These are phyloP conservation scores for Neurospora africana DNA, from an alignment of 495 filamentous ascomycete genomes.

Conservation along the genomic window DNA sequence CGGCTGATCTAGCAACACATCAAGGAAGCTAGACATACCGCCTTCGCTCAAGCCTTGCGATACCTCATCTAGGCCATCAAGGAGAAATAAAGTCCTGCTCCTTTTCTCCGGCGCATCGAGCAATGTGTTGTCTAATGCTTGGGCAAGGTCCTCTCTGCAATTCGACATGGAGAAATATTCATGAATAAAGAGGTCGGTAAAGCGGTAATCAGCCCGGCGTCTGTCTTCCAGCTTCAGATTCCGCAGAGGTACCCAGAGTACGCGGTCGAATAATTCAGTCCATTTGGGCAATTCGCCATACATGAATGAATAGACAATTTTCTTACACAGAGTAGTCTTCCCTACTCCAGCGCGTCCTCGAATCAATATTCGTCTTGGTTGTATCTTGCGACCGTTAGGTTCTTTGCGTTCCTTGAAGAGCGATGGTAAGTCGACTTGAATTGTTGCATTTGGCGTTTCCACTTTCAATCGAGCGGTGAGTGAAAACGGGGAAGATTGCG, in stretches of 20 bases:
- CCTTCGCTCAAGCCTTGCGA: slow-evolving; percentile 14
- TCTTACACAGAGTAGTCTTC: neutral
- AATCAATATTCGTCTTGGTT: slow-evolving; percentile 13
- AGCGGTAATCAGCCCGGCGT: slow-evolving; percentile 5
- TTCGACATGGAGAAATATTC: slow-evolving; percentile 15
- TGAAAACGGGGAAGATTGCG: slow-evolving; percentile 18
- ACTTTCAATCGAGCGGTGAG: slow-evolving; percentile 18
- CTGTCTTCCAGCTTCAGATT: slow-evolving; percentile 18
- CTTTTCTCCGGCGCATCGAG: slow-evolving; percentile 4
- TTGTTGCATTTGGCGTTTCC: slow-evolving; percentile 8
- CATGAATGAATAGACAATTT: slow-evolving; percentile 22
- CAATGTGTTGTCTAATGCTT: slow-evolving; percentile 3
- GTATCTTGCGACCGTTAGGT: slow-evolving; percentile 6
- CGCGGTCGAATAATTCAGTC: slow-evolving; percentile 21
- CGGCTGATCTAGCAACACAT: slow-evolving; percentile 24
- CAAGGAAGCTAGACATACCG: slow-evolving; percentile 18
- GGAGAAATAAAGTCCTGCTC: slow-evolving; percentile 23
- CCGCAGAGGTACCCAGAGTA: slow-evolving; percentile 30
- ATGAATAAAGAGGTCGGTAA: slow-evolving; percentile 16
- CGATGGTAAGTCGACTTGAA: slow-evolving; percentile 13
- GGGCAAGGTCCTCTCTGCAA: slow-evolving; percentile 5
- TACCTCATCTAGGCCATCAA: slow-evolving; percentile 36
- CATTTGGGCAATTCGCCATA: slow-evolving; percentile 9
- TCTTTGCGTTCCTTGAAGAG: slow-evolving; percentile 21
- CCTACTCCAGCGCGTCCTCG: neutral